phyloP scores from a whole-genome alignment of 2,329 filamentous ascomycete genomes.

The Corynespora cassiicola region DNA sequence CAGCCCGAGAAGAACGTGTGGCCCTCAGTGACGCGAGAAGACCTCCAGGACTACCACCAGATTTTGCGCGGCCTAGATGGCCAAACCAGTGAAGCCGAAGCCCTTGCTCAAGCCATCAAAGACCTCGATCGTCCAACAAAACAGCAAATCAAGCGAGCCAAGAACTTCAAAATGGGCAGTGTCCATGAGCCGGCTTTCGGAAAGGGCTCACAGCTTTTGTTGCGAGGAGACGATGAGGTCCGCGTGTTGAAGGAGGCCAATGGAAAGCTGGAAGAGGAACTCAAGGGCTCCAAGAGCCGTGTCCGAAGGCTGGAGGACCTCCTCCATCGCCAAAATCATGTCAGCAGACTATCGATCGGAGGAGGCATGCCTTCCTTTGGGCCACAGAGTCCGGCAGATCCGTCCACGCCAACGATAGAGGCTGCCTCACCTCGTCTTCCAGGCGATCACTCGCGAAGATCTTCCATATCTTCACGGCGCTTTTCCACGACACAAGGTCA shows the following conservation, averaged over 20 bases:
- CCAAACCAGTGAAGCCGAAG: conserved; percentile 70
- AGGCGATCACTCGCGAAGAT: conserved; percentile 61
- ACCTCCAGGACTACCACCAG: conserved; percentile 77
- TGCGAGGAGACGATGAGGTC: conserved; percentile 87
- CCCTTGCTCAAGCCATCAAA: conserved; percentile 76
- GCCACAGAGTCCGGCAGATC: conserved; percentile 40
- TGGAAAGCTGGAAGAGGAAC: conserved; percentile 64
- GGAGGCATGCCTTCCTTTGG: conserved; percentile 50
- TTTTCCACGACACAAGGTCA: conserved; percentile 68
- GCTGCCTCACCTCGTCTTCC: conserved; percentile 39
- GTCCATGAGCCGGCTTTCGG: conserved; percentile 89
- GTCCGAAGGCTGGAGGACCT: conserved; percentile 91
- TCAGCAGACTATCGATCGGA: conserved; percentile 60
- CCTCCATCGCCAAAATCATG: conserved; percentile 78
- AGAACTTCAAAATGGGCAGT: conserved; percentile 96
- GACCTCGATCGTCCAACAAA: conserved; percentile 84
- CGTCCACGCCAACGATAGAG: conserved; percentile 45
- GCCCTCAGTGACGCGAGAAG: conserved; percentile 77
- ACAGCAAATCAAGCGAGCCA: conserved; percentile 84
- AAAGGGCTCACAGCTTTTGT: conserved; percentile 77
- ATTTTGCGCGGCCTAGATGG: conserved; percentile 69
- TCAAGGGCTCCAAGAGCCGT: conserved; percentile 92
- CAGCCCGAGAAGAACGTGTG: conserved; percentile 80
- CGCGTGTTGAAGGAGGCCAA: conserved; percentile 56
- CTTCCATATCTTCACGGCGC: conserved; percentile 66